A percentile compares a stretch with the other conserved stretches of the same genome.
These are phyloP conservation scores for Sparassis latifolia DNA, from an alignment of 1,284 basidiomycete genomes.

Conservation along the genomic window DNA sequence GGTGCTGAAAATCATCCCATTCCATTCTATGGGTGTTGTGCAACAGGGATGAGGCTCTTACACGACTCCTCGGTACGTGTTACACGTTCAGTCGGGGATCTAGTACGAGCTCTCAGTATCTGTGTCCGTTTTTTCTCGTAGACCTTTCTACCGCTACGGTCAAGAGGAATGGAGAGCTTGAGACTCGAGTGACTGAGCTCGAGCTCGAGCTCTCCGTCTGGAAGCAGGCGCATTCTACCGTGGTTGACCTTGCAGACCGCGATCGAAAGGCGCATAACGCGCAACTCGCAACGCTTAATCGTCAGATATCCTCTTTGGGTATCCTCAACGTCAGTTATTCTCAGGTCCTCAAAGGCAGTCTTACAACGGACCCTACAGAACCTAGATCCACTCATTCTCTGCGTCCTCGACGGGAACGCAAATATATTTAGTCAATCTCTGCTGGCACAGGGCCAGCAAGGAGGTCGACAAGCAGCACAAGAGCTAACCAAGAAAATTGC, in stretches of 20 bases:
- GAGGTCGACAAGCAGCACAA: conserved; percentile 63
- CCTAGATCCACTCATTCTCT: conserved; percentile 60
- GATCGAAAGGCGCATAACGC: conserved; percentile 57
- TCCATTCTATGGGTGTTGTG: too few species aligned
- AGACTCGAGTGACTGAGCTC: conserved; percentile 55
- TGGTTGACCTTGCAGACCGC: conserved; percentile 51
- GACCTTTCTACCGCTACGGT: conserved; percentile 58
- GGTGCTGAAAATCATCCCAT: not conserved
- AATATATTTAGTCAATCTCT: conserved; percentile 57
- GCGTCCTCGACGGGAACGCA: conserved; percentile 67
- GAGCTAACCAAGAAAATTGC: conserved; percentile 59
- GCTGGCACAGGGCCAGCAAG: conserved; percentile 54
- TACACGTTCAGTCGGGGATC: not conserved
- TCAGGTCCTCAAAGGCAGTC: not conserved
- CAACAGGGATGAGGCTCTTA: conserved; percentile 57
- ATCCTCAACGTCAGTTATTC: conserved; percentile 43
- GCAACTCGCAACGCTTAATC: conserved; percentile 53
- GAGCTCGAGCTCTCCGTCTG: conserved; percentile 62
- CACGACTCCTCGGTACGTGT: conserved; percentile 47
- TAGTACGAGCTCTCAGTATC: not conserved
- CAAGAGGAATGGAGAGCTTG: conserved; percentile 56
- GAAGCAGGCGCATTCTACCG: conserved; percentile 60
- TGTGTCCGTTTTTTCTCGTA: conserved; percentile 20
- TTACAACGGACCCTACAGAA: conserved; percentile 29
- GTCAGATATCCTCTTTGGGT: conserved; percentile 50